Evolutionary conservation across 129 eudicot genomes (phyloP).

Genomic region (Flaveria bidentis): DNA sequence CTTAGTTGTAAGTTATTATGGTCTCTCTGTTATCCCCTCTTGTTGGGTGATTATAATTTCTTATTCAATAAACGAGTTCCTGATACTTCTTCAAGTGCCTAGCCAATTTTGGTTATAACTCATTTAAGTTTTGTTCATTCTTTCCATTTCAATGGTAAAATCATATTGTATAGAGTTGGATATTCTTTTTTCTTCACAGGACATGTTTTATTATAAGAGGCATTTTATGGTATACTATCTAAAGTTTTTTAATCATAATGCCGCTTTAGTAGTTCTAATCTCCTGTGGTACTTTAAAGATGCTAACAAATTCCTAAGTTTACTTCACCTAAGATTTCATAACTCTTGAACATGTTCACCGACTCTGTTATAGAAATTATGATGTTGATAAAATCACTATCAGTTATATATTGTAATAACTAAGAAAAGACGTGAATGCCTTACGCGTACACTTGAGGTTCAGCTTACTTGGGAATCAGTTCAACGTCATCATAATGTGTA

Average conservation of each 20-base stretch:
- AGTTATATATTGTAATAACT: constrained; percentile 3
- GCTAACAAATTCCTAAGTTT: not conserved
- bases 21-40: constrained; percentile 15
- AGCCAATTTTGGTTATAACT: not conserved
- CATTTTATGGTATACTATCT: not conserved
- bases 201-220: not conserved
- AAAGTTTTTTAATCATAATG: not conserved
- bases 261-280: not conserved
- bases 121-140: not conserved
- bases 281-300: not conserved
- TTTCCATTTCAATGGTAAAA: not conserved
- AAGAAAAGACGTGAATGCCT: not conserved
- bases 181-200: not conserved
- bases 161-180: not conserved
- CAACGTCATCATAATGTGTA: too few species aligned
- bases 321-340: not conserved
- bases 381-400: not conserved
- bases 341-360: constrained; percentile 15
- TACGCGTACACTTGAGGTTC: not conserved
- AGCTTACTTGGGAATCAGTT: too few species aligned
- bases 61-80: not conserved
- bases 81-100: not conserved
- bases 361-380: not conserved
- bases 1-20: not conserved
- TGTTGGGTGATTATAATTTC: not conserved